Conservation (phyloP, 345 rosid genomes). For the Zanthoxylum bungeanum region DNA sequence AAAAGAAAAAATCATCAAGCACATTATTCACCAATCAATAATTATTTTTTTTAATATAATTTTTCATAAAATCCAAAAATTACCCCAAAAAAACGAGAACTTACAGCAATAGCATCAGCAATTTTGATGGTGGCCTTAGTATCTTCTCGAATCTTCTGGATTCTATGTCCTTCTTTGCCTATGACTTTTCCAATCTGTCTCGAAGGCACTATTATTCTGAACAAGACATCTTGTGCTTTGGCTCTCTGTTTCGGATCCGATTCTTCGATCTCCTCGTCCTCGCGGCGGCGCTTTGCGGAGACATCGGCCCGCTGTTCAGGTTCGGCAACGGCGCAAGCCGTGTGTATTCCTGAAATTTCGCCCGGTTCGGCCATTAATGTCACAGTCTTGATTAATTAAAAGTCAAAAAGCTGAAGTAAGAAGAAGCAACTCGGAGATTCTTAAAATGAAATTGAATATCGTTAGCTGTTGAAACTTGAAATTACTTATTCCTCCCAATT, state of each 20-base stretch:
- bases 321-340: not conserved
- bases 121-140: conserved; percentile 68
- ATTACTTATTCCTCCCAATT: too few relatives aligned
- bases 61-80: not conserved
- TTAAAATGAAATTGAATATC: too few relatives aligned
- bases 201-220: conserved; percentile 57
- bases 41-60: not conserved
- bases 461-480: too few relatives aligned
- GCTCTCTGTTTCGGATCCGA: conserved; percentile 41
- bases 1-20: not conserved
- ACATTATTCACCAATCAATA: not conserved
- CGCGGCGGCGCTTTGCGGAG: conserved; percentile 49
- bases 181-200: conserved; percentile 71
- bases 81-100: not conserved
- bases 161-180: conserved; percentile 58
- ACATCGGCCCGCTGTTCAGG: not conserved
- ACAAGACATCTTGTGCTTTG: conserved; percentile 48
- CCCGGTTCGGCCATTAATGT: conserved; percentile 25
- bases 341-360: conserved; percentile 14
- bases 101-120: conserved; percentile 58
- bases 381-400: too few relatives aligned
- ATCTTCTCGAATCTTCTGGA: conserved; percentile 69
- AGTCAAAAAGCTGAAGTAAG: conserved; percentile 5
- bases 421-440: not conserved
- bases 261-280: conserved; percentile 30